Conservation (phyloP, 371 early-diverging fungal genomes). For the Mucor velutinosus region DNA sequence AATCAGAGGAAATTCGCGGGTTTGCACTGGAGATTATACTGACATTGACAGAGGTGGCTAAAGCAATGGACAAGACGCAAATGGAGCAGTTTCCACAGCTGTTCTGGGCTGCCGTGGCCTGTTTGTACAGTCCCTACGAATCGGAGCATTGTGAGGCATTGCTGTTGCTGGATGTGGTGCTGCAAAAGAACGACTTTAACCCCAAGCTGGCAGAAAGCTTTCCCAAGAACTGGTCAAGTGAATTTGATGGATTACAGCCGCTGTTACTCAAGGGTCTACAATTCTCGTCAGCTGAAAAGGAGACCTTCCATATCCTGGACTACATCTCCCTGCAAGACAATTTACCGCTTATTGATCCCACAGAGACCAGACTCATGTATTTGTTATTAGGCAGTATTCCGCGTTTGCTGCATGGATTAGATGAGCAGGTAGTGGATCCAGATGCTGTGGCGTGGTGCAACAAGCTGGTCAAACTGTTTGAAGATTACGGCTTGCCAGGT, state of each 20-base stretch:
- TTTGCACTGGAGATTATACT: slow-evolving; percentile 86
- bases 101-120: slow-evolving; percentile 83
- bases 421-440: slow-evolving; percentile 26
- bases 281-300: slow-evolving; percentile 63
- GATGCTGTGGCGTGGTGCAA: slow-evolving; percentile 44
- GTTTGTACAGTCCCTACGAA: slow-evolving; percentile 76
- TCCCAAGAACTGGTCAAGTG: slow-evolving; percentile 77
- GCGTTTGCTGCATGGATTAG: slow-evolving; percentile 67
- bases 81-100: slow-evolving; percentile 76
- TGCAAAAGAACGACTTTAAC: slow-evolving; percentile 46
- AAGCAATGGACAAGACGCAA: slow-evolving; percentile 55
- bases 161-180: slow-evolving; percentile 61
- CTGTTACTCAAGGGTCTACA: slow-evolving; percentile 75
- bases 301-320: slow-evolving; percentile 36
- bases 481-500: slow-evolving; percentile 48
- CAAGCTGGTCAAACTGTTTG: slow-evolving; percentile 56
- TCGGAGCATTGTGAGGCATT: slow-evolving; percentile 77
- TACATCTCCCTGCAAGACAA: slow-evolving; percentile 57
- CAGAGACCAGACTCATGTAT: slow-evolving; percentile 63
- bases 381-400: slow-evolving; percentile 73
- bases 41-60: slow-evolving; percentile 71
- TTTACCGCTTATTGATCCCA: slow-evolving; percentile 68
- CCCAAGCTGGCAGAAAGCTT: slow-evolving; percentile 50
- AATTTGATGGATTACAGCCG: slow-evolving; percentile 77
- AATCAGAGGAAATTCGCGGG: slow-evolving; percentile 79